phyloP scores from a whole-genome alignment of 768 basidiomycete genomes.

The Suillus subluteus region DNA sequence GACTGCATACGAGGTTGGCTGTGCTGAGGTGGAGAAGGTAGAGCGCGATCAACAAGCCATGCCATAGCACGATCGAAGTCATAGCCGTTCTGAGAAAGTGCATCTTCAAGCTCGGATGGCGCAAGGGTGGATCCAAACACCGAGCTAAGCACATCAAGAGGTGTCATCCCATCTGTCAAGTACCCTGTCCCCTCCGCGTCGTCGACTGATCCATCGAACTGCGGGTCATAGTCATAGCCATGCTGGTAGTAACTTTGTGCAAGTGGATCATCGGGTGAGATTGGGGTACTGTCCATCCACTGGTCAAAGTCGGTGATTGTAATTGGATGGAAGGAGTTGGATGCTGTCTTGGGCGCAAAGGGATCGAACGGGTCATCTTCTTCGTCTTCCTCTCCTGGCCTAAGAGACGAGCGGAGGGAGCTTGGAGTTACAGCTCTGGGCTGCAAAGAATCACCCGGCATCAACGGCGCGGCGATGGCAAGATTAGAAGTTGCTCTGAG shows the following conservation, averaged over 20 bases:
- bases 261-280: constrained; percentile 55
- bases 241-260: constrained; percentile 33
- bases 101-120: constrained; percentile 91
- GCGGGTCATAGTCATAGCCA: constrained; percentile 36
- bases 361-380: constrained; percentile 90
- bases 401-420: constrained; percentile 67
- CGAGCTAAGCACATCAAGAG: constrained; percentile 92
- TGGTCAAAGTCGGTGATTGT: constrained; percentile 67
- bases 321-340: constrained; percentile 64
- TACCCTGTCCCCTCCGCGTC: constrained; percentile 59
- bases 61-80: constrained; percentile 98
- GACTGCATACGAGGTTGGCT: constrained; percentile 53
- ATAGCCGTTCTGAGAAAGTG: constrained; percentile 82
- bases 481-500: constrained; percentile 79
- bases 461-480: constrained; percentile 88
- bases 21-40: constrained; percentile 47
- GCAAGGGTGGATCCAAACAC: constrained; percentile 93
- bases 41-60: constrained; percentile 81
- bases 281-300: constrained; percentile 56
- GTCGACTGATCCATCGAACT: constrained; percentile 35
- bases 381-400: constrained; percentile 62
- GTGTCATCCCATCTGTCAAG: constrained; percentile 93
- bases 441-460: constrained; percentile 64
- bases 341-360: constrained; percentile 50
- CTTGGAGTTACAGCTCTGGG: constrained; percentile 68